Evolutionary conservation across 306 rosid genomes (phyloP).

Genomic region (Quercus mongolica): DNA sequence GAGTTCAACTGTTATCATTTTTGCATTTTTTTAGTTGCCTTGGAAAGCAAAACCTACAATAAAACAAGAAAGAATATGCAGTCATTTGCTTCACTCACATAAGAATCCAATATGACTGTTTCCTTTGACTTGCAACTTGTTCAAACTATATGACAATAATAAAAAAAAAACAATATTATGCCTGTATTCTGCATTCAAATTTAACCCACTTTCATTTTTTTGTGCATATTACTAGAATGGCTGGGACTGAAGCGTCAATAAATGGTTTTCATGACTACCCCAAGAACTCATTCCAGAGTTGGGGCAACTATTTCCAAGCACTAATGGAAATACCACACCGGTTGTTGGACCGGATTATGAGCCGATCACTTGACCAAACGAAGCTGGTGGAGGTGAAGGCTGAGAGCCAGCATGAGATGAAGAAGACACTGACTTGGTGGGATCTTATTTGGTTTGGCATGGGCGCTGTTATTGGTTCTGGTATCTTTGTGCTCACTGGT

Average conservation of each 20-base stretch:
- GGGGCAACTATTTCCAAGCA: constrained; percentile 49
- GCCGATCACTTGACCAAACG: constrained; percentile 49
- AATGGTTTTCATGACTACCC: constrained; percentile 57
- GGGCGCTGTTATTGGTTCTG: constrained; percentile 84
- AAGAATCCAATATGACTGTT: too few relatives aligned
- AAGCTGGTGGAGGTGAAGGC: constrained; percentile 70
- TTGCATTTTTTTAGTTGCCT: too few relatives aligned
- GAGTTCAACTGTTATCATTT: too few relatives aligned
- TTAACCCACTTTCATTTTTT: too few relatives aligned
- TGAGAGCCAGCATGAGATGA: constrained; percentile 68
- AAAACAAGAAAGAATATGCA: too few relatives aligned
- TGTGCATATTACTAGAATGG: too few relatives aligned
- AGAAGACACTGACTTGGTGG: constrained; percentile 88
- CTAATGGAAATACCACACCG: constrained; percentile 49
- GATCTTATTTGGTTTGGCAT: constrained; percentile 85
- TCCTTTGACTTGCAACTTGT: too few relatives aligned
- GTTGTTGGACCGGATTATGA: constrained; percentile 41
- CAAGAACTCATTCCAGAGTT: constrained; percentile 70
- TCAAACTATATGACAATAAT: too few relatives aligned
- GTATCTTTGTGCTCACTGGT: constrained; percentile 79
- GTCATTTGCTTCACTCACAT: too few relatives aligned
- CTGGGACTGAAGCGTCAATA: not conserved
- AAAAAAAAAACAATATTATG: too few relatives aligned
- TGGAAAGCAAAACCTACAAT: too few relatives aligned
- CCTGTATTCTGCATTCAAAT: too few relatives aligned